Evolutionary conservation across 139 green algal genomes (phyloP), one percentile per base, ranked within the genome.

Genomic region (Closterium sp.): DNA sequence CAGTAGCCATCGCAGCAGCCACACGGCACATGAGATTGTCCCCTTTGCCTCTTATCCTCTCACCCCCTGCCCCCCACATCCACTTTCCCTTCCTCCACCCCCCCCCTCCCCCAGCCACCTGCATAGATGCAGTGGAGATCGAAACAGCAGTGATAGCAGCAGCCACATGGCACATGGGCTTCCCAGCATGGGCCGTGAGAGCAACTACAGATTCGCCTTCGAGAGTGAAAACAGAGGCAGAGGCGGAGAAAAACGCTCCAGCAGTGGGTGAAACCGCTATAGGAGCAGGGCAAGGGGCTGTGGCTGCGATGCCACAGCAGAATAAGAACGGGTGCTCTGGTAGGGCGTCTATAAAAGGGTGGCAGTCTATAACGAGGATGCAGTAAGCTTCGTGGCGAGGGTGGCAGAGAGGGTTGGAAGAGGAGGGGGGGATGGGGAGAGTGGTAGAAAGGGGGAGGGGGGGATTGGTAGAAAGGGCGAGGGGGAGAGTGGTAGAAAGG

Each of bases 61-160:
- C n/a, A n/a, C n/a, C n/a, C n/a, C n/a, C n/a, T n/a, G n/a, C n/a
- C n/a, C n/a, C n/a, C n/a, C n/a, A n/a, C n/a, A n/a, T n/a, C n/a
- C n/a, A n/a, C n/a, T n/a, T n/a, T n/a, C n/a, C n/a, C n/a, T n/a
- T n/a, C n/a, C n/a, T n/a, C n/a, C n/a, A n/a, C n/a, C n/a, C n/a
- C n/a, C n/a, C n/a, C n/a, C n/a, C n/a, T 97, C 32, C 93, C n/a
- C n/a, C 70, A 9, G 32, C 32, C 32, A 7, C 32, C 32, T 4
- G 4, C 2, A 38, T 97, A 10, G 94, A 96, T 73, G 95, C 94
- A 32, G 95, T 97, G 38, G 96, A 97, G 31, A 90, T 97, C 7
- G 96, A 97, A 24, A 91, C 94, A 24, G 91, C 94, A 0, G 96
- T 97, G 5, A 86, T 97, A 27, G 70, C 88, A 0, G 96, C 95